A percentile compares a stretch with the other conserved stretches of the same genome.
Conservation (phyloP, 768 basidiomycete species). For the Leccinum truebloodii region DNA sequence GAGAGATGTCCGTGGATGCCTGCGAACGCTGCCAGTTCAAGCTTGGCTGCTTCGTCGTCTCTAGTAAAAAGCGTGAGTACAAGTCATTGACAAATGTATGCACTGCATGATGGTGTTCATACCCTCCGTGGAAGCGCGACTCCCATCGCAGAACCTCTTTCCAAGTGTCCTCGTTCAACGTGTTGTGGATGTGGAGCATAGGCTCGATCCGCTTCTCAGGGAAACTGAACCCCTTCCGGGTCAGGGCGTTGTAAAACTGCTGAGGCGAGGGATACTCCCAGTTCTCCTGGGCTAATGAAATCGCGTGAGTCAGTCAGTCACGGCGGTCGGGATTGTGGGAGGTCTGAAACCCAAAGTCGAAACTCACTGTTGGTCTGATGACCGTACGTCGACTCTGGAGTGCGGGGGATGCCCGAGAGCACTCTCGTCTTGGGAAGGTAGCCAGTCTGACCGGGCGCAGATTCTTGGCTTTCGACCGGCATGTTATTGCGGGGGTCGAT, state of each 20-base stretch:
- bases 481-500: slow-evolving; percentile 14
- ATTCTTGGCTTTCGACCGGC: slow-evolving; percentile 13
- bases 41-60: slow-evolving; percentile 5
- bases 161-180: slow-evolving; percentile 14
- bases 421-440: slow-evolving; percentile 1
- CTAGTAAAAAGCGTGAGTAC: not conserved
- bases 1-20: slow-evolving; percentile 17
- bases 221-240: slow-evolving; percentile 11
- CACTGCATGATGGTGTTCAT: not conserved
- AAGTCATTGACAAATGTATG: not conserved
- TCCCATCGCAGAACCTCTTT: slow-evolving; percentile 13
- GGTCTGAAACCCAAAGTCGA: not conserved
- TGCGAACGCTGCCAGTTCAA: slow-evolving; percentile 15
- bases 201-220: slow-evolving; percentile 4
- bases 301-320: not conserved
- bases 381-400: slow-evolving; percentile 9
- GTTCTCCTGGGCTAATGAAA: slow-evolving; percentile 8
- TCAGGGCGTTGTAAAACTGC: slow-evolving; percentile 16
- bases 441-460: slow-evolving; percentile 1
- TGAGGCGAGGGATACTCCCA: slow-evolving; percentile 18
- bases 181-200: slow-evolving; percentile 13
- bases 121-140: slow-evolving; percentile 18
- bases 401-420: slow-evolving; percentile 10
- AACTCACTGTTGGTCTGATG: slow-evolving; percentile 14
- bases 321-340: too few relatives aligned